Base-by-base conservation (phyloP, 495 filamentous ascomycete species). In the Polyplosphaeria fusca region DNA sequence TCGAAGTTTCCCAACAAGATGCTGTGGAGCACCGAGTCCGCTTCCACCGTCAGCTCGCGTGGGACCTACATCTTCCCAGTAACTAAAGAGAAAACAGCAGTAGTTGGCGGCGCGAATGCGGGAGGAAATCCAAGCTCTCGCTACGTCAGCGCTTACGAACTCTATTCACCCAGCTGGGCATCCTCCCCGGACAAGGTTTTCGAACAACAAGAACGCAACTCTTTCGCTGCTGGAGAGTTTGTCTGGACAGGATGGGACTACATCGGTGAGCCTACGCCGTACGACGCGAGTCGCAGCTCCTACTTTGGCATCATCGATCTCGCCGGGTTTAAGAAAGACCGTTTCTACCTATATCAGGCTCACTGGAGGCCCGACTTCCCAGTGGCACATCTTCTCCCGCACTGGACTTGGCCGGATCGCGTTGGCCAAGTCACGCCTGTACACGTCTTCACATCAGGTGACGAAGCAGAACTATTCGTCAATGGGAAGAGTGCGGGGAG, bases 191-290 rank as follows among this genome's bases (percentile, higher is more conserved):
- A 80, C 58, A 76, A 75, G 60, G 75, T 79, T 0, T 80, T 80
- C 44, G 56, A 23, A 2, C 54, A 54, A 60, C 77, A 80, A 44
- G 77, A 79, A 35, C 59, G 63, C 16, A 62, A 73, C 63, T 39
- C 67, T n/a, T 79, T 68, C 41, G 75, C 71, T 0, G 71, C 68
- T 1, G 75, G 77, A 5, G 77, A 77, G 65, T 79, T 76, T 49
- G 77, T 79, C 0, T 79, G 76, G 77, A 73, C 72, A 0, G 77
- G 77, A 0, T 78, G 66, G 63, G 77, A 79, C 48, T 79, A 79
- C 45, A 55, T 78, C 9, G 76, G 77, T 24, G 77, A 79, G 65
- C 76, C 77, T 0, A 73, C 73, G 13, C 77, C 76, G 2, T 76
- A 69, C 52, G 35, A 58, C 52, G 52, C 55, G 3, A 61, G 73